Percentiles rank a stretch among this genome's conserved stretches.
Evolutionary conservation across 495 filamentous ascomycete species (phyloP).

Genomic region (Delitschia confertaspora): DNA sequence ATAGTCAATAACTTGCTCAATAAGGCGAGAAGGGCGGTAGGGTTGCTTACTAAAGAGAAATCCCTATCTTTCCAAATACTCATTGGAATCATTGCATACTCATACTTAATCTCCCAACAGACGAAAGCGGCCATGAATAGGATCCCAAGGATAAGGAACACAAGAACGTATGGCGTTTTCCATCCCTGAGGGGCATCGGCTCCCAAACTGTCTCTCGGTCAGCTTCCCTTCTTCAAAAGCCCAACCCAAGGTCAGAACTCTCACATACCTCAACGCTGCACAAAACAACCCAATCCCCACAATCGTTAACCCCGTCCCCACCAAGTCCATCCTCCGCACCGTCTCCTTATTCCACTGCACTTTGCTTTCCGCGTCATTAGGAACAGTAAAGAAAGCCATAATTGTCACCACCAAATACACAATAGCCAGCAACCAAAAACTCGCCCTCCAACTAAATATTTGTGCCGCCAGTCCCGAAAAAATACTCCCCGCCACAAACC

Average conservation of each 20-base stretch:
- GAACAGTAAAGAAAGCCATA: constrained; percentile 57
- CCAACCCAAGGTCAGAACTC: too few species aligned
- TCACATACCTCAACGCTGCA: constrained; percentile 51
- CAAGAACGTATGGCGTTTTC: constrained; percentile 37
- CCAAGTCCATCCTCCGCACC: constrained; percentile 53
- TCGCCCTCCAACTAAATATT: constrained; percentile 58
- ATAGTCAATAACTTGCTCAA: background rate
- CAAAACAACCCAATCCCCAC: constrained; percentile 57
- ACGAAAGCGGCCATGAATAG: constrained; percentile 32
- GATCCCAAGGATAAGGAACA: constrained; percentile 33
- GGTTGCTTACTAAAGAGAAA: constrained; percentile 29
- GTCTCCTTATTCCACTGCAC: constrained; percentile 41
- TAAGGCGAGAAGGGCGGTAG: background rate
- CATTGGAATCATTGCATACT: constrained; percentile 38
- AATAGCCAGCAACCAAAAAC: constrained; percentile 56
- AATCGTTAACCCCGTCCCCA: constrained; percentile 56
- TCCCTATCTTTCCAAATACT: constrained; percentile 37
- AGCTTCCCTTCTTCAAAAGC: too few species aligned
- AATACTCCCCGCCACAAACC: constrained; percentile 59
- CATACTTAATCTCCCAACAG: constrained; percentile 34
- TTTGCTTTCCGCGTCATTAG: constrained; percentile 44
- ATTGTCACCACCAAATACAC: constrained; percentile 51
- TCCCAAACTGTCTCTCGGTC: constrained; percentile 38
- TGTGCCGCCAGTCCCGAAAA: constrained; percentile 58
- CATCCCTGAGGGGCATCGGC: constrained; percentile 40